Evolutionary conservation across 768 basidiomycete species (phyloP).

Genomic region (Tulasnella calospora): DNA sequence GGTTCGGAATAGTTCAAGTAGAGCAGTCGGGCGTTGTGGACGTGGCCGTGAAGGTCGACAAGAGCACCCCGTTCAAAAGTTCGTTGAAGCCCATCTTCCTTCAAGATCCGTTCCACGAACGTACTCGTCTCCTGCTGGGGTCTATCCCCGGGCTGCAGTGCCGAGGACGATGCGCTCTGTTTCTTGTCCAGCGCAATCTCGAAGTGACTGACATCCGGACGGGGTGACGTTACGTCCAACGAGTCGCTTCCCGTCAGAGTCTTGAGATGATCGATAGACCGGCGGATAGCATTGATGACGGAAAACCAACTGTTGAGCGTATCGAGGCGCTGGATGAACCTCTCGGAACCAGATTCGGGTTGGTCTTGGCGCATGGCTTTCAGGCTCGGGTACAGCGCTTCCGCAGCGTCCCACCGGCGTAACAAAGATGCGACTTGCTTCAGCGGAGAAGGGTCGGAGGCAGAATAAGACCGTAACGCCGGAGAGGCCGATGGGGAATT

Average conservation of each 20-base stretch:
- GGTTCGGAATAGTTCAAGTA: slow-evolving; percentile 71
- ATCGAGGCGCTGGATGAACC: slow-evolving; percentile 78
- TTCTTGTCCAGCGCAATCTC: background rate
- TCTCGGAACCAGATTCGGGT: slow-evolving; percentile 55
- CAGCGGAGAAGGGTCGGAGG: slow-evolving; percentile 34
- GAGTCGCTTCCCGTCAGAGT: slow-evolving; percentile 79
- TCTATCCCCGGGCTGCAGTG: background rate
- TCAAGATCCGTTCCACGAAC: slow-evolving; percentile 89
- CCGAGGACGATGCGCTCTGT: background rate
- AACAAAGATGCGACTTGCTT: slow-evolving; percentile 62
- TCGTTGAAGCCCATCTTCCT: slow-evolving; percentile 92
- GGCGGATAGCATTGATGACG: slow-evolving; percentile 77
- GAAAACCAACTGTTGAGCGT: slow-evolving; percentile 89
- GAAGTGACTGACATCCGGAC: slow-evolving; percentile 51
- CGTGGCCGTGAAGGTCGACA: slow-evolving; percentile 78
- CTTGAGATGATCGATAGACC: slow-evolving; percentile 72
- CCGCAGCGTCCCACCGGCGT: slow-evolving; percentile 70
- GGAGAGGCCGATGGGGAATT: slow-evolving; percentile 26
- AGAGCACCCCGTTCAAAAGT: slow-evolving; percentile 90
- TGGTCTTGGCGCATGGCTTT: slow-evolving; percentile 78
- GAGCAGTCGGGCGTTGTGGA: slow-evolving; percentile 78
- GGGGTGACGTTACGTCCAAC: slow-evolving; percentile 65
- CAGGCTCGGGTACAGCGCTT: slow-evolving; percentile 80
- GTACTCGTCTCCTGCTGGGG: slow-evolving; percentile 60
- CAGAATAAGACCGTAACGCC: background rate